Base-by-base conservation (phyloP, 2,329 filamentous ascomycete species). In the Colletotrichum lini region DNA sequence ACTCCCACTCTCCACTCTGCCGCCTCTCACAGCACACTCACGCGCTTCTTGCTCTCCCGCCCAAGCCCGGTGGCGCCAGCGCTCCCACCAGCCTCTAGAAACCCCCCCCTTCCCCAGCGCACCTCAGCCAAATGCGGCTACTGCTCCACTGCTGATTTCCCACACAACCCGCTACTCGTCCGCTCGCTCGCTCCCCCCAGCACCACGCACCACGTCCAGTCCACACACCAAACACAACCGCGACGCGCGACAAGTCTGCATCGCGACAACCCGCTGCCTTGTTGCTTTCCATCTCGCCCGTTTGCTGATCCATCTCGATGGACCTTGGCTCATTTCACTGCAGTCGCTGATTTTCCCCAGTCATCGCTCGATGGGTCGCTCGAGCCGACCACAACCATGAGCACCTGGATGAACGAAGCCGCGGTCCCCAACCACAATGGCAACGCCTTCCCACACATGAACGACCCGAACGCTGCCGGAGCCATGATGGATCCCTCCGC, bases 341-440 rank as follows among this genome's bases (percentile, higher is more conserved):
- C 82, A 78, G 82, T 84, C 78, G 81, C 83, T 85, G 81, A 88
- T 85, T 78, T 80, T 78, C 2, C 79, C 77, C 78, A 78, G 83
- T 82, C 78, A 81, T 81, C 70, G 73, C 77, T 78, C 79, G 82
- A 86, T 86, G 84, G 84, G 85, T 84, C 80, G 78, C 81, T 80
- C 77, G 80, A 80, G 81, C 84, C 81, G 79, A 78, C 79, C 80
- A 82, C 82, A 84, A 88, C 88, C 85, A 92, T 92, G 90, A 92
- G 88, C 86, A 89, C 89, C 85, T 92, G 90, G 90, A 91, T 92
- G 87, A 92, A 91, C 83, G 90, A 92, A 82, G 85, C 90, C 83
- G 86, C 86, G 81, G 85, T 90, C 84, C 88, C 88, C 78, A 92
- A 90, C 82, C 89, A 91, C 83, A 91, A 91, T 91, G 89, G 89